Base-by-base conservation (phyloP, 2,329 filamentous ascomycete genomes). In the Drechmeria coniospora region DNA sequence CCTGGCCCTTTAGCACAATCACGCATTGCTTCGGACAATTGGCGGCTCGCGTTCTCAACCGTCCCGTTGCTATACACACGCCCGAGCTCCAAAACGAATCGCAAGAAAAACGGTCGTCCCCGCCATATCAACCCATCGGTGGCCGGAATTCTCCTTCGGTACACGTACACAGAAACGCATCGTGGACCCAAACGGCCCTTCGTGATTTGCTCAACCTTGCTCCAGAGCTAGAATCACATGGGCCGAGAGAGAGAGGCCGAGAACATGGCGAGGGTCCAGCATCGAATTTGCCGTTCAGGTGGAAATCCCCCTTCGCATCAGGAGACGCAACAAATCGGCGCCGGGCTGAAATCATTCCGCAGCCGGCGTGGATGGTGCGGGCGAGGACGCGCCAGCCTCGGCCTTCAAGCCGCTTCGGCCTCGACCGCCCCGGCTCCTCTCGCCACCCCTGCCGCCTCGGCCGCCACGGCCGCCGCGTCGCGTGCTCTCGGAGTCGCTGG, bases 401-500 rank as follows among this genome's bases (percentile, higher is more conserved):
- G 68, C 72, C 56, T 71, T 75, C 14, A 60, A 59, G 20, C 68
- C 67, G 31, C 68, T 64, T 31, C 61, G 53, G 21, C 68, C 66
- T 28, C 68, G 60, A 8, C 65, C 63, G 18, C 69, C 63, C 27
- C 68, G 57, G 17, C 69, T 63, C 21, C 73, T 62, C 30, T 72
- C 63, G 34, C 62, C 59, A 26, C 72, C 68, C 25, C 74, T 68
- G 20, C 68, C 62, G 25, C 68, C 64, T 9, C 68, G 59, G 18
- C 58, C 61, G 11, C 70, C 70, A 25, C 71, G 65, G 14, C 63
- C 63, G 28, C 61, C 62, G 8, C 67, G 63, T 35, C 65, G 59
- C 32, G 62, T 68, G 32, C 64, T 67, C 44, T 73, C 69, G 20
- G 67, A 70, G 37, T 73, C 76, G 46, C 74, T 78, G 33, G 81